These are phyloP conservation scores for Saturnispora diversa DNA, from an alignment of 805 yeast genomes.

Conservation along the genomic window DNA sequence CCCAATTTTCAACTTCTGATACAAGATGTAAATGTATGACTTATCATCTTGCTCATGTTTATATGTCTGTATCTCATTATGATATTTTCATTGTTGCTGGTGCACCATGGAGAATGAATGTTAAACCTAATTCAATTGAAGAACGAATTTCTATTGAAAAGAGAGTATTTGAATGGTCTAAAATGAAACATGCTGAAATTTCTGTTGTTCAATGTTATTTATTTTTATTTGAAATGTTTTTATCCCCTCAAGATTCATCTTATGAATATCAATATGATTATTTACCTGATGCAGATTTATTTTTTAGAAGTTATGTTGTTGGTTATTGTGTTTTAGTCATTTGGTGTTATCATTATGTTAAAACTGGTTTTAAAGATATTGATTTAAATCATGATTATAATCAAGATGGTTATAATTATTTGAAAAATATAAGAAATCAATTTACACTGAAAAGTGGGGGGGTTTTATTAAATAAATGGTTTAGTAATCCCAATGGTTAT, in stretches of 20 bases:
- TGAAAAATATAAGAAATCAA: conserved; percentile 40
- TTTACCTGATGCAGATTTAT: conserved; percentile 45
- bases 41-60: conserved; percentile 66
- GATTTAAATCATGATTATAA: conserved; percentile 21
- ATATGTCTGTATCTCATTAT: conserved; percentile 64
- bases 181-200: conserved; percentile 39
- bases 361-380: conserved; percentile 36
- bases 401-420: conserved; percentile 45
- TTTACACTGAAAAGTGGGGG: conserved; percentile 32
- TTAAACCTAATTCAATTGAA: conserved; percentile 44
- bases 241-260: conserved; percentile 42
- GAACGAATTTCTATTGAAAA: conserved; percentile 39
- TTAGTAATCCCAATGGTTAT: conserved; percentile 28
- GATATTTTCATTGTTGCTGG: conserved; percentile 78
- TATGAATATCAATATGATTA: conserved; percentile 38
- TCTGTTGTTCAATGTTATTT: conserved; percentile 55
- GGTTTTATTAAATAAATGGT: conserved; percentile 27
- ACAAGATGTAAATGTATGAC: conserved; percentile 56
- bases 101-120: conserved; percentile 73
- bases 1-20: conserved; percentile 31
- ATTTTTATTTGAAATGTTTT: conserved; percentile 52
- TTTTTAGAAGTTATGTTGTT: conserved; percentile 36
- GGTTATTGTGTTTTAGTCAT: conserved; percentile 37
- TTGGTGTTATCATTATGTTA: conserved; percentile 45
- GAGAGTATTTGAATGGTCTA: conserved; percentile 47